A percentile compares a stretch with the other conserved stretches of the same genome.
Conservation (phyloP, 192 early-diverging fungal genomes). For the Coemansia javaensis region DNA sequence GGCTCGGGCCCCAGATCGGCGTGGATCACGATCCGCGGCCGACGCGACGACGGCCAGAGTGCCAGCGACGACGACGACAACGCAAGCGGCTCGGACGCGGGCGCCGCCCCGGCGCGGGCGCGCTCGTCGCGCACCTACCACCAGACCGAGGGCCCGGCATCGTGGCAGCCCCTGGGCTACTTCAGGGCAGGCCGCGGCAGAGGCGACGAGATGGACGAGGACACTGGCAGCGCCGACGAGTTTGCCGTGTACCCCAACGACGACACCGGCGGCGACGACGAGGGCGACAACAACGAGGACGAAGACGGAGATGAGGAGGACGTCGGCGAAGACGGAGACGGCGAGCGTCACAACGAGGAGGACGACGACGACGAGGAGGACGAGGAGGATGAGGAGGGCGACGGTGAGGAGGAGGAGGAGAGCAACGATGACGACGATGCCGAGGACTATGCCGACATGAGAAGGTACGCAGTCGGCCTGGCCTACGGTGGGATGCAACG, state of each 20-base stretch:
- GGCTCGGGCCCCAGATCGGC: conserved; percentile 24
- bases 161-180: too few species aligned
- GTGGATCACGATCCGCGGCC: conserved; percentile 31
- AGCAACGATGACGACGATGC: background rate
- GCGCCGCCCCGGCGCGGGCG: background rate
- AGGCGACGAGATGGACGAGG: background rate
- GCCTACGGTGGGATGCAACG: background rate
- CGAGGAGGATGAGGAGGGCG: conserved; percentile 1
- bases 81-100: background rate
- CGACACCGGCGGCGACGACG: background rate
- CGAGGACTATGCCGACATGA: too few species aligned
- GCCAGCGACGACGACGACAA: background rate
- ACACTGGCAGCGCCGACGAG: background rate
- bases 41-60: background rate
- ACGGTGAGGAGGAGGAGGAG: too few species aligned
- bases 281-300: background rate
- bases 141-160: too few species aligned
- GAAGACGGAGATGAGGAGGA: conserved; percentile 1
- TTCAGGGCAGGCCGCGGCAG: too few species aligned
- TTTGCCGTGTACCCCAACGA: background rate
- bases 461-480: too few species aligned
- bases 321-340: background rate
- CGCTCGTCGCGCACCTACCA: too few species aligned
- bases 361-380: background rate
- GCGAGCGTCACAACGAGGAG: background rate